phyloP scores from a whole-genome alignment of 164 flowering plant genomes.

The Amborella trichopoda region DNA sequence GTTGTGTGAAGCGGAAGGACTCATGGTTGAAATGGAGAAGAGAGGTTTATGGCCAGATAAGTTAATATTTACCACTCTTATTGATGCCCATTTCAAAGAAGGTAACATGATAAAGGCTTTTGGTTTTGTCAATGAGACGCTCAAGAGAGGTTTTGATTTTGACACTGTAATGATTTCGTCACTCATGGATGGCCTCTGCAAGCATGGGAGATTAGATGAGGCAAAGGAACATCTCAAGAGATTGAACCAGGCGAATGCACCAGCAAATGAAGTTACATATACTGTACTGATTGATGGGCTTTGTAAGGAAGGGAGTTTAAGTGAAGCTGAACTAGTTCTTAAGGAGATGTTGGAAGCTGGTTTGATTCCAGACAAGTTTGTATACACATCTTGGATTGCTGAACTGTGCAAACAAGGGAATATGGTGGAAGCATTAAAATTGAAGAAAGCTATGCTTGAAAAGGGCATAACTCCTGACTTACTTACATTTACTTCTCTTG shows the following conservation, averaged over 20 bases:
- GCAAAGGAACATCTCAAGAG: slow-evolving; percentile 16
- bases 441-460: slow-evolving; percentile 24
- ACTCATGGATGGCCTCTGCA: slow-evolving; percentile 26
- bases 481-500: slow-evolving; percentile 23
- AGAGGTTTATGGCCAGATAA: slow-evolving; percentile 21
- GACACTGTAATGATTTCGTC: slow-evolving; percentile 22
- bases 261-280: slow-evolving; percentile 19
- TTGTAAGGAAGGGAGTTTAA: slow-evolving; percentile 21
- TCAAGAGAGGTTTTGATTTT: slow-evolving; percentile 19
- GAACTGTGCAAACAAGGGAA: slow-evolving; percentile 22
- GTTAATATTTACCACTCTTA: slow-evolving; percentile 19
- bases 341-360: slow-evolving; percentile 27
- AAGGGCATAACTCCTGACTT: slow-evolving; percentile 21
- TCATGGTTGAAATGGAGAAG: slow-evolving; percentile 15
- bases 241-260: slow-evolving; percentile 4
- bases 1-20: slow-evolving; percentile 15
- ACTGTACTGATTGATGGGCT: slow-evolving; percentile 24
- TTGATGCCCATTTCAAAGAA: slow-evolving; percentile 25
- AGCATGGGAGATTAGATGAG: slow-evolving; percentile 19
- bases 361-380: slow-evolving; percentile 19
- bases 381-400: slow-evolving; percentile 24
- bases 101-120: slow-evolving; percentile 21
- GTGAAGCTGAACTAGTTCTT: slow-evolving; percentile 17
- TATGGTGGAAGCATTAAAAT: slow-evolving; percentile 25
- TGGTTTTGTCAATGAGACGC: slow-evolving; percentile 12